A percentile compares a stretch with the other conserved stretches of the same genome.
Evolutionary conservation across 495 filamentous ascomycete genomes (phyloP).

Genomic region (Trichoderma orchidacearum): DNA sequence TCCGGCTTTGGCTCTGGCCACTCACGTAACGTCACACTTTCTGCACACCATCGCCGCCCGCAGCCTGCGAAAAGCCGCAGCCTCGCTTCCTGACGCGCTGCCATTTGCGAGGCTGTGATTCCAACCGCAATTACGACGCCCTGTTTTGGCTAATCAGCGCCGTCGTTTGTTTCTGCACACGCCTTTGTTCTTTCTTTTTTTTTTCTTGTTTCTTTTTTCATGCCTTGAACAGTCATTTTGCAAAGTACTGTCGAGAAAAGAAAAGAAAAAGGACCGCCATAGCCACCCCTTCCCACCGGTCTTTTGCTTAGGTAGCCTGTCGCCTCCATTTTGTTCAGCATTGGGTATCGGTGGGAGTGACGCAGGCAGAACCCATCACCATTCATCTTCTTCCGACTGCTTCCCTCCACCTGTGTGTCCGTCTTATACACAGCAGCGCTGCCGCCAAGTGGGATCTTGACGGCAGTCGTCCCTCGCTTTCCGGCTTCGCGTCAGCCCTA

Average conservation of each 20-base stretch:
- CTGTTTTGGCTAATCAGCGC: not conserved
- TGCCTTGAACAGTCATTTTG: no score
- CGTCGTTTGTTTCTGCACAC: not conserved
- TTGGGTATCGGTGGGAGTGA: no score
- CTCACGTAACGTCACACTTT: constrained; percentile 3
- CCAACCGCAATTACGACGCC: not conserved
- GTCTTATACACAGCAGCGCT: not conserved
- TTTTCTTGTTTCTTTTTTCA: not conserved
- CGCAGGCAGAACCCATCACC: no score
- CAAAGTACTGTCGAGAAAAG: no score
- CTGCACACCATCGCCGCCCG: not conserved
- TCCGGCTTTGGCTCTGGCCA: not conserved
- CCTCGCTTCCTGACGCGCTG: not conserved
- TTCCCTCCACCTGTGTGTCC: not conserved
- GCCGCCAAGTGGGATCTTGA: not conserved
- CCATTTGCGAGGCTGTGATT: not conserved
- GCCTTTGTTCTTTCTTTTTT: not conserved
- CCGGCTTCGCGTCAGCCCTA: not conserved
- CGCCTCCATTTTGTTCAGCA: no score
- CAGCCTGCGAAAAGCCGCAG: not conserved
- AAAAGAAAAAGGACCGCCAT: no score
- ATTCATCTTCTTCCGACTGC: no score
- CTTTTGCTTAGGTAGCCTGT: no score
- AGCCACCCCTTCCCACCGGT: no score
- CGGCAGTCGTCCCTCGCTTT: not conserved